Evolutionary conservation across 345 rosid species (phyloP), one percentile per base, ranked within the genome.

Genomic region (Rhodomyrtus tomentosa): DNA sequence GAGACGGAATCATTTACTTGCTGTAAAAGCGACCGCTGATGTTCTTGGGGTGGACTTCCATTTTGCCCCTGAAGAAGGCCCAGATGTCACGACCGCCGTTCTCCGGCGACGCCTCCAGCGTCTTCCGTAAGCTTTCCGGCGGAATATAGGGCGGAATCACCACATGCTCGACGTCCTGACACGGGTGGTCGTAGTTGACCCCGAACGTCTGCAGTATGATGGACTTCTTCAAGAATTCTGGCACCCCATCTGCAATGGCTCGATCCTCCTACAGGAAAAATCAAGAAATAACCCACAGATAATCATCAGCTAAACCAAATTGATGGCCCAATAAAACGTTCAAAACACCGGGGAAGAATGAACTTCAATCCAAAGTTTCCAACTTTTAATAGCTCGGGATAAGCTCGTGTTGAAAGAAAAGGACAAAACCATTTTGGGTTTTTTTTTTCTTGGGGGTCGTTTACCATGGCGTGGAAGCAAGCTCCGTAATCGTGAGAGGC

Each of bases 31-130:
- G 93, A 9, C 99, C 99, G 82, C 92, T 95, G n/a, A 95, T 80
- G 84, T 97, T 97, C 86, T 95, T 97, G 25, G 99, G 99, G 88
- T 97, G 92, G 83, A 97, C 94, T 89, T 97, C 99, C 98, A 97
- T 97, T 81, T 97, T 97, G 13, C 99, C 99, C 79, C 99, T 88
- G 85, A 97, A 97, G 88, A 94, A 97, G 15, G 89, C 98, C 93
- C 90, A 92, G 68, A 97, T 95, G 79, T 97, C 98, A 50, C 99
- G 92, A 80, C 87, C 86, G 38, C 92, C 90, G 84, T 85, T 86
- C 81, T 82, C 80, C 88, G 93, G 93, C 55, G 89, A 83, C 73
- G 59, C 90, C 36, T 87, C 87, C 3, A 91, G 84, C 1, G 97
- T 94, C 82, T 74, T 89, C 58, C 79, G 87, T 29, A 95, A 36